Percentiles rank a stretch among this genome's conserved stretches.
These are phyloP conservation scores for Carpinus viminea DNA, from an alignment of 306 rosid genomes.

Conservation along the genomic window DNA sequence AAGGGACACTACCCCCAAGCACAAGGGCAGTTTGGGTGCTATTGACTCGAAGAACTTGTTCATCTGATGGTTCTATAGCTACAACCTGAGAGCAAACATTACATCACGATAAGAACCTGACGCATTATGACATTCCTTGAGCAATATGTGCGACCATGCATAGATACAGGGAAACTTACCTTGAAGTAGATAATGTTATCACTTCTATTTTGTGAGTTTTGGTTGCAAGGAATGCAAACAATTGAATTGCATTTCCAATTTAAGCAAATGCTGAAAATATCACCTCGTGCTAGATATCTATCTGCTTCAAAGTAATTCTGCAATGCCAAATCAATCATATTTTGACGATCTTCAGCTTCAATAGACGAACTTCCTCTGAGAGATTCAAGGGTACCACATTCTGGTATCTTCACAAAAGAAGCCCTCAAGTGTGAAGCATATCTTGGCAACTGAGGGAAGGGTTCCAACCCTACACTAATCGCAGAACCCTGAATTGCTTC, in stretches of 20 bases:
- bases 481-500: constrained; percentile 35
- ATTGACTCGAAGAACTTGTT: constrained; percentile 63
- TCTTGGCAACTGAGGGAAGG: constrained; percentile 51
- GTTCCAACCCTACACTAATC: constrained; percentile 51
- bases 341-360: constrained; percentile 75
- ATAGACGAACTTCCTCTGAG: constrained; percentile 55
- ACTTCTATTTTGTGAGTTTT: constrained; percentile 32
- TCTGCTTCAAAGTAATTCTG: constrained; percentile 79
- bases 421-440: constrained; percentile 81
- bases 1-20: constrained; percentile 79
- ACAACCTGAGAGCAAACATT: constrained; percentile 60
- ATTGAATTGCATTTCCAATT: constrained; percentile 72
- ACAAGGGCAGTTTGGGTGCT: constrained; percentile 78
- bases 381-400: constrained; percentile 74
- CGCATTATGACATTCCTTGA: constrained; percentile 3
- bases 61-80: constrained; percentile 91
- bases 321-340: constrained; percentile 73
- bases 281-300: constrained; percentile 74
- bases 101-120: constrained; percentile 30
- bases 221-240: constrained; percentile 74
- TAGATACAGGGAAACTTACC: constrained; percentile 44
- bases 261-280: constrained; percentile 64
- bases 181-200: constrained; percentile 65
- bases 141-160: constrained; percentile 1
- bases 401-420: constrained; percentile 82